These are phyloP conservation scores for Bidens hawaiensis DNA, from an alignment of 140 eudicot species.

Conservation along the genomic window DNA sequence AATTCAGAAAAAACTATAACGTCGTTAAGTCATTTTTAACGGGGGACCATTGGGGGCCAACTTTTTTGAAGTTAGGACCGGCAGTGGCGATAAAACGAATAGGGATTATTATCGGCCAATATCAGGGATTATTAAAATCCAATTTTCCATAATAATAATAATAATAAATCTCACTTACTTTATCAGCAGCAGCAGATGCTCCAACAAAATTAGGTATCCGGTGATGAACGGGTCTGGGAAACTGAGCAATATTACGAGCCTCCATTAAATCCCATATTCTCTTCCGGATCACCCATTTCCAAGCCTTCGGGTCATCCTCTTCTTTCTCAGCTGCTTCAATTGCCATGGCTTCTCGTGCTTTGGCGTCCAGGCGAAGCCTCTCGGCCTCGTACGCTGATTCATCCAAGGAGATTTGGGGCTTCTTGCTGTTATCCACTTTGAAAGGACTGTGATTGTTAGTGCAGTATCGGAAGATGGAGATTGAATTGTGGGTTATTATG, in stretches of 20 bases:
- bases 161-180: no score
- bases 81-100: no score
- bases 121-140: no score
- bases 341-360: constrained; percentile 71
- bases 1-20: no score
- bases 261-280: constrained; percentile 96
- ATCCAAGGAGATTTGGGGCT: constrained; percentile 30
- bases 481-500: constrained; percentile 22
- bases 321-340: constrained; percentile 37
- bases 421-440: constrained; percentile 29
- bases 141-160: no score
- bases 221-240: constrained; percentile 93
- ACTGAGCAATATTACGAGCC: constrained; percentile 72
- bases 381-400: constrained; percentile 75
- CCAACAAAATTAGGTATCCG: constrained; percentile 88
- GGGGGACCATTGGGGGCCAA: no score
- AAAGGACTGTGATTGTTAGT: constrained; percentile 13
- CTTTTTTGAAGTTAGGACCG: no score
- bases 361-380: constrained; percentile 68
- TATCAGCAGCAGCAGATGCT: constrained; percentile 62
- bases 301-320: constrained; percentile 68
- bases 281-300: constrained; percentile 85
- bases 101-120: no score
- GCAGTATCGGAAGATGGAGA: not conserved
- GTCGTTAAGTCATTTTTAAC: no score